A percentile compares a stretch with the other conserved stretches of the same genome.
These are phyloP conservation scores for Mycena filopes DNA, from an alignment of 768 basidiomycete genomes.

Conservation along the genomic window DNA sequence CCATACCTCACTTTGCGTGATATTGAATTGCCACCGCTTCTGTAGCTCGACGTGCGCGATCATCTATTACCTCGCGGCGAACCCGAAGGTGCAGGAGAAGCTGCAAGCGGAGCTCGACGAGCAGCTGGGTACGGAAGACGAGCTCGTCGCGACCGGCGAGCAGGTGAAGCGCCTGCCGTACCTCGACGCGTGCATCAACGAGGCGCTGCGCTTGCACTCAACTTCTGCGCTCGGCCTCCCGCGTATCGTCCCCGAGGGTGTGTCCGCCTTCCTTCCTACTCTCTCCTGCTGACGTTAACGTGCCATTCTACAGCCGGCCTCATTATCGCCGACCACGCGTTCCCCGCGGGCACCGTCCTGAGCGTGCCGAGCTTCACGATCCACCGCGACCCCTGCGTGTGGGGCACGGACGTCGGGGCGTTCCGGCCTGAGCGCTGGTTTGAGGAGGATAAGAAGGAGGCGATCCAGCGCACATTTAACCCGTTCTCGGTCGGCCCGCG, in stretches of 20 bases:
- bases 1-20: too few species aligned
- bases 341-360: constrained; percentile 80
- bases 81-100: constrained; percentile 61
- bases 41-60: constrained; percentile 89
- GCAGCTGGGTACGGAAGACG: constrained; percentile 60
- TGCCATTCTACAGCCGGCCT: constrained; percentile 82
- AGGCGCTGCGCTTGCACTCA: constrained; percentile 85
- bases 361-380: constrained; percentile 88
- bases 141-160: constrained; percentile 69
- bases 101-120: constrained; percentile 65
- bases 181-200: constrained; percentile 89
- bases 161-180: constrained; percentile 81
- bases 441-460: constrained; percentile 64
- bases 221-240: constrained; percentile 88
- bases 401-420: constrained; percentile 82
- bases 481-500: constrained; percentile 88
- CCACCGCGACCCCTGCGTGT: constrained; percentile 74
- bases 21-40: too few species aligned
- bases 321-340: constrained; percentile 63
- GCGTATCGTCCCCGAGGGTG: constrained; percentile 75
- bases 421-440: constrained; percentile 91
- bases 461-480: constrained; percentile 81
- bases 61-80: constrained; percentile 70
- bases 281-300: constrained; percentile 86
- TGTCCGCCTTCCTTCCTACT: constrained; percentile 61